phyloP scores from a whole-genome alignment of 768 basidiomycete genomes.

The Podaxis pistillaris region DNA sequence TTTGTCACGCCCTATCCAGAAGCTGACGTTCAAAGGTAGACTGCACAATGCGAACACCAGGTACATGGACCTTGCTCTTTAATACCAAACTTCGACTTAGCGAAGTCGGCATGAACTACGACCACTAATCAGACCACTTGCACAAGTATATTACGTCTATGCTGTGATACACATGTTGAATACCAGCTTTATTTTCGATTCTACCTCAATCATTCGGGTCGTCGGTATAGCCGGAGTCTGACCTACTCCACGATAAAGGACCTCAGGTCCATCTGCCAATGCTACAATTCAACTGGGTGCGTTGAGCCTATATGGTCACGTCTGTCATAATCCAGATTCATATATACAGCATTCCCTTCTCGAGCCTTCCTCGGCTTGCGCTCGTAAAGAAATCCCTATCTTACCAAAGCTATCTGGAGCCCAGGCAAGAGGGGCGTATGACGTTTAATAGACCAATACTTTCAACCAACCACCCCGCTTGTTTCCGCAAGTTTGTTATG shows the following conservation, averaged over 20 bases:
- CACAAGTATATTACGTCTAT: not conserved
- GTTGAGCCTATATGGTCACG: too few relatives aligned
- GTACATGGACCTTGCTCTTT: not conserved
- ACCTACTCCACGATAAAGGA: too few relatives aligned
- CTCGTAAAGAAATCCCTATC: too few relatives aligned
- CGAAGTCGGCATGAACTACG: not conserved
- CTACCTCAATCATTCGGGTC: not conserved
- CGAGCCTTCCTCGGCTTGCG: too few relatives aligned
- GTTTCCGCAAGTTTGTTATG: not conserved
- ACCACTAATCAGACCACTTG: not conserved
- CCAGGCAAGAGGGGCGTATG: too few relatives aligned
- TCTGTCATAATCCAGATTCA: too few relatives aligned
- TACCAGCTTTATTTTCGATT: not conserved
- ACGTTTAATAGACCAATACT: not conserved
- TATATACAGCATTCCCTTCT: too few relatives aligned
- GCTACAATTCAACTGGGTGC: too few relatives aligned
- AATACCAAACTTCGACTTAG: not conserved
- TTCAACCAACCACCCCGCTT: not conserved
- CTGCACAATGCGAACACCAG: not conserved
- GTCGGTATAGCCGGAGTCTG: too few relatives aligned
- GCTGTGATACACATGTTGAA: not conserved
- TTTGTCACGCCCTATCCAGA: not conserved
- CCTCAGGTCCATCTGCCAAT: too few relatives aligned
- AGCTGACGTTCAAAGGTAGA: not conserved
- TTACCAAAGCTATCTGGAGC: too few relatives aligned